Conservation (phyloP, 176 grass and related monocot species). For the Luzula sylvatica region DNA sequence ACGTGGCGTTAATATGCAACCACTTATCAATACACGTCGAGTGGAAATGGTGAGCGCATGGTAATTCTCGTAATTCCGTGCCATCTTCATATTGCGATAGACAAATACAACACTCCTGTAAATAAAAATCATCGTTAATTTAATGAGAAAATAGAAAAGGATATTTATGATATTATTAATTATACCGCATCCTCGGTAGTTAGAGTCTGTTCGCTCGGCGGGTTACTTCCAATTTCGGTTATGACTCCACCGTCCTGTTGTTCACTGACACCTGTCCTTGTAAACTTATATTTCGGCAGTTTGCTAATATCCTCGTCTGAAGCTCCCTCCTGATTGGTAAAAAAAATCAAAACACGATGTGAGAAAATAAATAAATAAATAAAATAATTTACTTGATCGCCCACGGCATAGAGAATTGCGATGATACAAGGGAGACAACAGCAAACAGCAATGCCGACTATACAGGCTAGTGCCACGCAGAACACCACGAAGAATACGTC, state of each 20-base stretch:
- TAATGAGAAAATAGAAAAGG: neutral
- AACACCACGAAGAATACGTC: slow-evolving; percentile 45
- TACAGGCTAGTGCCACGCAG: slow-evolving; percentile 30
- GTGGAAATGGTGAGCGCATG: slow-evolving; percentile 46
- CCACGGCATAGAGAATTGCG: slow-evolving; percentile 37
- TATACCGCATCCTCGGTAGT: slow-evolving; percentile 29
- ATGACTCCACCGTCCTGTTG: slow-evolving; percentile 24
- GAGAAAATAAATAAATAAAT: neutral
- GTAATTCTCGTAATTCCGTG: slow-evolving; percentile 32
- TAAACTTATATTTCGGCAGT: slow-evolving; percentile 34
- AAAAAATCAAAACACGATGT: neutral
- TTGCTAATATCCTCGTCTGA: slow-evolving; percentile 40
- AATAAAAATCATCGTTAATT: neutral
- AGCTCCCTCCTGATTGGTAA: slow-evolving; percentile 30
- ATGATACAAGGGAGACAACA: slow-evolving; percentile 50
- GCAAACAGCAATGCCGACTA: slow-evolving; percentile 36
- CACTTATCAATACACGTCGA: slow-evolving; percentile 33
- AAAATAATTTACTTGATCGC: slow-evolving; percentile 33
- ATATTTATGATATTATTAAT: neutral
- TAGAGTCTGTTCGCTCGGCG: slow-evolving; percentile 20
- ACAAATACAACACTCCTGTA: slow-evolving; percentile 48
- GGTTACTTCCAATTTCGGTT: slow-evolving; percentile 28
- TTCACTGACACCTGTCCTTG: slow-evolving; percentile 13
- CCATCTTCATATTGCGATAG: slow-evolving; percentile 34
- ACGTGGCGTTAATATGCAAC: slow-evolving; percentile 46